A percentile compares a stretch with the other conserved stretches of the same genome.
Evolutionary conservation across 2,329 filamentous ascomycete species (phyloP).

Genomic region (Meredithiella fracta): DNA sequence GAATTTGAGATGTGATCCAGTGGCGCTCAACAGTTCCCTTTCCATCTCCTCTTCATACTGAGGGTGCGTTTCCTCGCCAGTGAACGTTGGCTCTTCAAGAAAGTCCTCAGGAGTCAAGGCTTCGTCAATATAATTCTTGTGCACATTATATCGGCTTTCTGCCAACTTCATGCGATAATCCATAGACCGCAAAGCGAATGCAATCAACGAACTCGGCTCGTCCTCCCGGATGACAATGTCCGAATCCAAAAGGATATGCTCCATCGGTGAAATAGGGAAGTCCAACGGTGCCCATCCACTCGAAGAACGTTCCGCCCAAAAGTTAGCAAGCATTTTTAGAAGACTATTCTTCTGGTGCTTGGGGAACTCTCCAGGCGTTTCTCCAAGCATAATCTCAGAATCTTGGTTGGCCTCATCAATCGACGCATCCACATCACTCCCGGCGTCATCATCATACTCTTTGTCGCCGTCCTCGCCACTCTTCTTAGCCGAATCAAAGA

Average conservation of each 20-base stretch:
- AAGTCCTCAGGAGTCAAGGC: conserved; percentile 3
- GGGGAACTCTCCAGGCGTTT: conserved; percentile 51
- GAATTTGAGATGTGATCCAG: conserved; percentile 88
- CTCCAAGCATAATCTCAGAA: not conserved
- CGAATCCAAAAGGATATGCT: conserved; percentile 93
- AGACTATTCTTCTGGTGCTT: conserved; percentile 87
- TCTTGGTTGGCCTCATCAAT: conserved; percentile 21
- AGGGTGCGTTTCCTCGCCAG: conserved; percentile 22
- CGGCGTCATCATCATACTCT: conserved; percentile 44
- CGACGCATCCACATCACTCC: conserved; percentile 57
- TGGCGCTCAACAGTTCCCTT: conserved; percentile 65
- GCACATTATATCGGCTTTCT: conserved; percentile 30
- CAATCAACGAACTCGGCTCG: conserved; percentile 90
- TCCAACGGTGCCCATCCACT: conserved; percentile 87
- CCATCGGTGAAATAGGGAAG: conserved; percentile 72
- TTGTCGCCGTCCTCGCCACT: conserved; percentile 21
- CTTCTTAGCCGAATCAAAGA: conserved; percentile 15
- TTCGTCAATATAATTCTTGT: conserved; percentile 7
- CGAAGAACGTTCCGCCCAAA: conserved; percentile 94
- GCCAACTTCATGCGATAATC: conserved; percentile 73
- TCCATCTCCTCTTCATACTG: conserved; percentile 55
- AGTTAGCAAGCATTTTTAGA: conserved; percentile 90
- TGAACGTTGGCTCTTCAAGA: not conserved
- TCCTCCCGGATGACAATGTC: conserved; percentile 96
- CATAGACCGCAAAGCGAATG: conserved; percentile 72